Base-by-base conservation (phyloP, 2,329 filamentous ascomycete genomes). In the Aspergillus brunneoviolaceus region DNA sequence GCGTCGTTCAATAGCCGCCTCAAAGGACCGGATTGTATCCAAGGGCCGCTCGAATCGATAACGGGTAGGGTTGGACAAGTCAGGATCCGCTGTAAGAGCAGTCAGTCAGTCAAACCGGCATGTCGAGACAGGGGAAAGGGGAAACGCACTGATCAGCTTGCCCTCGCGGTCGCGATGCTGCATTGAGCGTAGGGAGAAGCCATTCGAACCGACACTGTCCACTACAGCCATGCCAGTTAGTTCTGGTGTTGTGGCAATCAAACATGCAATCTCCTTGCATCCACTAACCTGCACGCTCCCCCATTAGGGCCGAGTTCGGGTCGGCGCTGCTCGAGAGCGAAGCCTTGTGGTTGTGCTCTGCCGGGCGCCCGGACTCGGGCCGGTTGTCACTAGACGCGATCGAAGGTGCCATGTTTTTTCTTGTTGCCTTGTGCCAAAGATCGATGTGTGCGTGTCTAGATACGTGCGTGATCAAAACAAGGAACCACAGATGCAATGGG, bases 21-120 rank as follows among this genome's bases (percentile, higher is more conserved):
- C 91, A 64, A 96, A 96, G 57, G 89, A 89, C 70, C 91, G 87
- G 69, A 97, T 96, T 1, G 93, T 97, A 70, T 96, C 93, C 50
- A 97, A 82, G 23, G 93, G 93, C 60, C 93, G 88, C 79, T 97
- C 93, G 85, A 91, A 89, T 70, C 92, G 87, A 70, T 85, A 89
- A 66, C 93, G 86, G 14, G 93, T 96, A 14, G 93, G 93, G 72
- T 97, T 97, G 48, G 92, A 96, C 65, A 87, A 85, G 77, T 97
- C 93, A 21, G 93, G 93, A 58, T 97, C 93, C 69, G 85, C 93
- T 96, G 70, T 2, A 12, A 23, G 21, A 29, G 27, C 7, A 29
- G 12, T 51, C 23, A 16, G n/a, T 33, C 5, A 14, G 59, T 71
- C 55, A 70, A 62, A 4, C 25, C n/a, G n/a, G 51, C 56, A 21